Evolutionary conservation across 768 basidiomycete genomes (phyloP).

Genomic region (Auricularia sp.): DNA sequence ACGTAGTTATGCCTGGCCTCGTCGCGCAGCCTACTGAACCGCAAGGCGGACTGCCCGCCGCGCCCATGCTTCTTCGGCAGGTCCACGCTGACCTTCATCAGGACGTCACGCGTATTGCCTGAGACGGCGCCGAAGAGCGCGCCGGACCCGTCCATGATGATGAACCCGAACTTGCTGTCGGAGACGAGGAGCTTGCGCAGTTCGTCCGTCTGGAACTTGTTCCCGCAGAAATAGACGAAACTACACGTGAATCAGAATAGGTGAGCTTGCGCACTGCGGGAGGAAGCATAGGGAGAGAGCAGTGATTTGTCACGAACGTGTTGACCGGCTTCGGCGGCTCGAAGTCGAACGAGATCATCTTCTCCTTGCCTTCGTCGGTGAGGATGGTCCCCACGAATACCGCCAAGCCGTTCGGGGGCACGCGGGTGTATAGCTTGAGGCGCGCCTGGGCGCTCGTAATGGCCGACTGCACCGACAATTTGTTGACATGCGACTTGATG

Average conservation of each 20-base stretch:
- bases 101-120: slow-evolving; percentile 95
- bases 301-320: slow-evolving; percentile 48
- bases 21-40: slow-evolving; percentile 98
- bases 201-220: slow-evolving; percentile 98
- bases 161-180: slow-evolving; percentile 96
- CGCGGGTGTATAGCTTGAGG: slow-evolving; percentile 91
- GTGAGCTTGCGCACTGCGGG: background rate
- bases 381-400: slow-evolving; percentile 97
- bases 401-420: slow-evolving; percentile 93
- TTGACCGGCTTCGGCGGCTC: slow-evolving; percentile 99
- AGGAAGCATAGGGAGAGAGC: background rate
- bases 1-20: slow-evolving; percentile 99
- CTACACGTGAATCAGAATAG: slow-evolving; percentile 26
- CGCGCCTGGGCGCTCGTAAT: slow-evolving; percentile 98
- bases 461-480: slow-evolving; percentile 92
- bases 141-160: slow-evolving; percentile 99
- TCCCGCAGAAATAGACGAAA: slow-evolving; percentile 97
- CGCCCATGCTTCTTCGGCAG: slow-evolving; percentile 99
- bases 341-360: slow-evolving; percentile 97
- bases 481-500: slow-evolving; percentile 98
- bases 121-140: slow-evolving; percentile 91
- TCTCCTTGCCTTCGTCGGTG: slow-evolving; percentile 98
- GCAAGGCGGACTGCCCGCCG: slow-evolving; percentile 98
- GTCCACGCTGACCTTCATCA: slow-evolving; percentile 98
- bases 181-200: slow-evolving; percentile 93